Base-by-base conservation (phyloP, 345 rosid genomes). In the Salix caprea region DNA sequence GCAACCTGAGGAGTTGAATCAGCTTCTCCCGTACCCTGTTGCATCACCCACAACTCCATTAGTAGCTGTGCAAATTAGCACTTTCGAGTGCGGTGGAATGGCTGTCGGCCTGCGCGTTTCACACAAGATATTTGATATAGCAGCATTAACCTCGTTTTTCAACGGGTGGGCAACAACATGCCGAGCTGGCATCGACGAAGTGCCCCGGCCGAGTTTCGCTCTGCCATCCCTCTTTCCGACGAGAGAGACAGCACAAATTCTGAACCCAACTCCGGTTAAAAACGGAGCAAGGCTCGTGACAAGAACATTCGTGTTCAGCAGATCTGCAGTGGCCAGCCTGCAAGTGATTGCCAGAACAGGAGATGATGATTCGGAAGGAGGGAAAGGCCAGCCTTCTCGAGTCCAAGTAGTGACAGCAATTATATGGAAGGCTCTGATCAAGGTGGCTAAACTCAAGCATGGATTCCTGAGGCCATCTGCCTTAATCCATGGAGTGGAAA, bases 371-470 rank as follows among this genome's bases (percentile, higher is more conserved):
- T 48, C 4, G 2, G 72, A 48, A 23, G 37, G 74, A 80, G 24
- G 14, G 72, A 2, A 71, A 50, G 73, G 64, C 78, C 15, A 80
- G 69, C 83, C 80, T 1, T 77, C 88, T 0, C 85, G 88, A 0
- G 77, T 85, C 11, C 87, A 85, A 52, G 87, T 86, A 2, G 80
- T 87, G 19, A 78, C 86, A 2, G 77, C 85, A 21, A 80, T 86
- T 60, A 60, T 88, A 62, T 86, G 86, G 86, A 77, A 60, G 66
- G 52, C 68, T 21, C 79, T 80, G 10, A 80, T 71, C 14, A 30
- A 32, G 69, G 62, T 75, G 15, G 39, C 62, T 34, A 9, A 32
- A 15, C 2, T 13, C 0, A 80, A 28, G 75, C 76, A 66, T 40
- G 79, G 82, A 54, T n/a, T 71, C 46, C 39, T 66, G n/a, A 58